Conservation (phyloP, 2,329 filamentous ascomycete species). For the Nemania diffusa region DNA sequence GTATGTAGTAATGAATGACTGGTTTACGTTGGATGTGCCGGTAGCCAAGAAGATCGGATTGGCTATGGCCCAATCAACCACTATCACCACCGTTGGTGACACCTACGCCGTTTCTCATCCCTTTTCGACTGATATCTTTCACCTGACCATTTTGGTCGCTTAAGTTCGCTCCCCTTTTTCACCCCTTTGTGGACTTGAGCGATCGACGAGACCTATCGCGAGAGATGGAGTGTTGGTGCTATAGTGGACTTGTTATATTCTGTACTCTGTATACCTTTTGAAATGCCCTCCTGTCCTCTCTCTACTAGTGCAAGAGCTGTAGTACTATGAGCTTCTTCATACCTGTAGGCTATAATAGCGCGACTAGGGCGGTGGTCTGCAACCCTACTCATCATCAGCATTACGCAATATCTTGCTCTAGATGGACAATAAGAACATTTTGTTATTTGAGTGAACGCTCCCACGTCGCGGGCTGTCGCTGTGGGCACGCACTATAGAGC, state of each 20-base stretch:
- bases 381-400: conserved; percentile 13
- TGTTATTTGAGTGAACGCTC: conserved; percentile 10
- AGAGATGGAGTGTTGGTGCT: conserved; percentile 2
- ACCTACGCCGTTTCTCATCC: conserved; percentile 7
- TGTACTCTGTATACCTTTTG: not conserved
- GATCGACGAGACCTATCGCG: conserved; percentile 6
- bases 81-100: conserved; percentile 9
- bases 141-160: conserved; percentile 23
- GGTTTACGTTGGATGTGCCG: conserved; percentile 21
- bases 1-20: conserved; percentile 11
- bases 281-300: not conserved
- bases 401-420: conserved; percentile 24
- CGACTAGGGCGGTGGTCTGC: conserved; percentile 1
- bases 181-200: conserved; percentile 4
- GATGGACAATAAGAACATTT: conserved; percentile 14
- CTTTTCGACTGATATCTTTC: conserved; percentile 17
- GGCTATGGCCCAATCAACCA: conserved; percentile 23
- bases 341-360: not conserved
- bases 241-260: not conserved
- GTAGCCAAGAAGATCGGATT: conserved; percentile 26
- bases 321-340: not conserved
- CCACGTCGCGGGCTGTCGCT: conserved; percentile 10
- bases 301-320: not conserved
- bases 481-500: conserved; percentile 17
- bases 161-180: conserved; percentile 9